Evolutionary conservation across 2,329 filamentous ascomycete genomes (phyloP), one percentile per base, ranked within the genome.

Genomic region (Bipolaris oryzae): DNA sequence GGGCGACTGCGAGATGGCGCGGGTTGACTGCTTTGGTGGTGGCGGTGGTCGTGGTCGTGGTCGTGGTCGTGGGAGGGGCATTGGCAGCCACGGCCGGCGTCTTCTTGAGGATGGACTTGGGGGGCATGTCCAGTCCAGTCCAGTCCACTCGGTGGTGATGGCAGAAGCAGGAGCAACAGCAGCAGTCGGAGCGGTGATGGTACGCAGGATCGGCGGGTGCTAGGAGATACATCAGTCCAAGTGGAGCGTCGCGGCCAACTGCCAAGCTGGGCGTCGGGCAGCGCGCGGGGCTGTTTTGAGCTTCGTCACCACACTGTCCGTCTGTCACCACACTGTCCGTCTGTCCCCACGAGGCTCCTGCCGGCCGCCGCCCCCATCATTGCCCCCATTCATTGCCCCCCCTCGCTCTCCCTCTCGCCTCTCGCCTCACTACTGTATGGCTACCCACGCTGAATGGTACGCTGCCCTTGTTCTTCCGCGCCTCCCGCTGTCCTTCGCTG

Each of bases 1-100:
- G 79, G 47, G 92, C 94, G 53, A 91, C 84, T 57, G 88, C 84
- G n/a, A 79, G 76, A 66, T 81, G 78, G 65, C 76, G 74, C 56
- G 74, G 69, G 57, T 70, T 78, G 68, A 67, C 70, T 54, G 66
- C 71, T 59, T 66, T 73, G 64, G 53, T 42, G 37, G 61, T 43
- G 41, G 65, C 63, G 10, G 71, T 73, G 64, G 53, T 43, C 33
- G 61, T 45, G 41, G 65, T 23, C 5, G 21, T 23, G 21, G 21
- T 23, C 21, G 21, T n/a, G 21, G 53, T 43, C 34, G 61, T 43
- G 41, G 65, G 65, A 10, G 71, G 60, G 16, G 60, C 43, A 44
- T 62, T 58, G 51, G 68, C 53, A 46, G 68, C 50, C 37, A 63
- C 61, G 1, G 39, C 18, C 23, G 57, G 5, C 33, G 55, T 3